Conservation (phyloP, 768 basidiomycete genomes). For the Russula compacta region DNA sequence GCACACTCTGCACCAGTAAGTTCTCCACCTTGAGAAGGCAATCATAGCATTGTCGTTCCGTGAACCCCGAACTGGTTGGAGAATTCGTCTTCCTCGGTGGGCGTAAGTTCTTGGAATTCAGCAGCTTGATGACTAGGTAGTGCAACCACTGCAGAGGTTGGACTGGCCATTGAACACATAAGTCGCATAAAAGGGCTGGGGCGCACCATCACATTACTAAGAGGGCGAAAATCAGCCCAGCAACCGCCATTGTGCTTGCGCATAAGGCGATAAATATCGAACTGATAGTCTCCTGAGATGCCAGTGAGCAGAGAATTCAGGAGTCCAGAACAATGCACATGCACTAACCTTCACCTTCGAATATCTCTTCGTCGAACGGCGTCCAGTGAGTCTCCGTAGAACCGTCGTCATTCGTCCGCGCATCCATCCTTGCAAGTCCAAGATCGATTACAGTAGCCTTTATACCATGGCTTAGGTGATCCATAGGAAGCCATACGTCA, state of each 20-base stretch:
- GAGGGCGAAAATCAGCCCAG: constrained; percentile 74
- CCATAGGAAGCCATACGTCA: constrained; percentile 42
- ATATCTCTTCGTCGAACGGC: constrained; percentile 79
- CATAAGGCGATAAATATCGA: constrained; percentile 92
- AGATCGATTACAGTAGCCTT: constrained; percentile 87
- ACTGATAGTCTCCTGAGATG: constrained; percentile 76
- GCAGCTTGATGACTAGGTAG: constrained; percentile 66
- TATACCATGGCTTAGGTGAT: constrained; percentile 56
- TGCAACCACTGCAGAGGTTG: constrained; percentile 72
- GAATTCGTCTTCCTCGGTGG: constrained; percentile 26
- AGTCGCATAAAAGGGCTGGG: background rate
- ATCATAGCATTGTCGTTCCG: constrained; percentile 61
- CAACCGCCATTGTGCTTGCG: constrained; percentile 42
- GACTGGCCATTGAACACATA: background rate
- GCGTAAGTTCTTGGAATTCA: constrained; percentile 60
- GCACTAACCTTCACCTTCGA: constrained; percentile 75
- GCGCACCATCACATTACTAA: constrained; percentile 86
- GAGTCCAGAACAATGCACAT: background rate
- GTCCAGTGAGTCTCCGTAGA: constrained; percentile 56
- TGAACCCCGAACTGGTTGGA: constrained; percentile 32
- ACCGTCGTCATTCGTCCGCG: constrained; percentile 37
- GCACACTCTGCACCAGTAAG: constrained; percentile 42
- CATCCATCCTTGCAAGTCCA: constrained; percentile 80
- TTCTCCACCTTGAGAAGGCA: constrained; percentile 59
- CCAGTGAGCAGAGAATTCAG: background rate